A percentile compares a stretch with the other conserved stretches of the same genome.
Evolutionary conservation across 2,329 filamentous ascomycete genomes (phyloP).

Genomic region (Chrysoporthe austroafricana): DNA sequence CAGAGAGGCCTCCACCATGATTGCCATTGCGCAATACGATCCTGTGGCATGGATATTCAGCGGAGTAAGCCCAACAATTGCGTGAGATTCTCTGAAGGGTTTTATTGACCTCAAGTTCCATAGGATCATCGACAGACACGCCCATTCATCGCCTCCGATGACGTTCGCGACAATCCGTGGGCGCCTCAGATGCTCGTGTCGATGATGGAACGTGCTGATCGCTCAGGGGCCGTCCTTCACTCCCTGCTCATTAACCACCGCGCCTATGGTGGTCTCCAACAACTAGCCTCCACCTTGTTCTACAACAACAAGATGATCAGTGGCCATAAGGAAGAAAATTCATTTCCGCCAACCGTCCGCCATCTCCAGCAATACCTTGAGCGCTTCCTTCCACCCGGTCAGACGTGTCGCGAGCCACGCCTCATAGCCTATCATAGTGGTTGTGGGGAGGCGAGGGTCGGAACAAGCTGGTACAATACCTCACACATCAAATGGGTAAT

Average conservation of each 20-base stretch:
- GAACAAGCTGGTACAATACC: constrained; percentile 44
- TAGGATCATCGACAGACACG: constrained; percentile 31
- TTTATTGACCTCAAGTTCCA: constrained; percentile 32
- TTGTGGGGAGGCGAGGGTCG: constrained; percentile 30
- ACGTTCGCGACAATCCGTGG: constrained; percentile 25
- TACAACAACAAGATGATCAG: constrained; percentile 46
- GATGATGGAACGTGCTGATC: constrained; percentile 35
- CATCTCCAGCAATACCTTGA: constrained; percentile 32
- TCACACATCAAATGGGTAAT: constrained; percentile 42
- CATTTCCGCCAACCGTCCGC: constrained; percentile 26
- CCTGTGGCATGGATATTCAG: constrained; percentile 50
- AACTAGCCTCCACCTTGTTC: constrained; percentile 47
- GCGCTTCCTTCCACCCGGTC: constrained; percentile 22
- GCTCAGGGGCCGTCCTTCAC: constrained; percentile 31
- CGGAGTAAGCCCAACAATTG: constrained; percentile 36
- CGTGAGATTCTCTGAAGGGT: constrained; percentile 46
- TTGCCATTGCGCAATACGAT: constrained; percentile 48
- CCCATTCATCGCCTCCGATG: constrained; percentile 38
- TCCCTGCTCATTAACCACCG: constrained; percentile 38
- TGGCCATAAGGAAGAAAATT: constrained; percentile 28
- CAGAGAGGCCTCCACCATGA: constrained; percentile 49
- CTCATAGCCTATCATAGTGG: constrained; percentile 35
- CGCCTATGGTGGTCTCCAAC: constrained; percentile 39
- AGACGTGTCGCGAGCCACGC: constrained; percentile 39
- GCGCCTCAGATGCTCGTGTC: constrained; percentile 33